Evolutionary conservation across 306 rosid genomes (phyloP).

Genomic region (Abrus precatorius): DNA sequence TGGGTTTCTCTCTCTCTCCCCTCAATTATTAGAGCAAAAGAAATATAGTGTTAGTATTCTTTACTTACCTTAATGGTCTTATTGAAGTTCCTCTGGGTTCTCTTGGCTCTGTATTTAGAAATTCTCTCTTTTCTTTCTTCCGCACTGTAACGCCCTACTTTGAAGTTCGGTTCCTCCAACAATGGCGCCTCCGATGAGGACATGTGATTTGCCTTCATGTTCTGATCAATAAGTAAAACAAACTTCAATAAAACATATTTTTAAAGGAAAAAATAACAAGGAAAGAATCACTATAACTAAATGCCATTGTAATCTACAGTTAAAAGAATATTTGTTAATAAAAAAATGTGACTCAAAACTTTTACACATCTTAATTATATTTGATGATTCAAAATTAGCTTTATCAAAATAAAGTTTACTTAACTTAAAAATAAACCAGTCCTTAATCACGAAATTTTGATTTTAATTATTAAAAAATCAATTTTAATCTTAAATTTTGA

Average conservation of each 20-base stretch:
- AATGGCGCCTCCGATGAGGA: constrained; percentile 56
- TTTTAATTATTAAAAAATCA: too few species aligned
- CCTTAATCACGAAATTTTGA: too few species aligned
- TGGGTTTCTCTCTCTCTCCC: background rate
- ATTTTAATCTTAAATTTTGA: too few species aligned
- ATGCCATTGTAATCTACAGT: too few species aligned
- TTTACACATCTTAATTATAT: too few species aligned
- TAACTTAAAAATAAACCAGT: too few species aligned
- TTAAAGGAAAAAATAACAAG: background rate
- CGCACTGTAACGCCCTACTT: constrained; percentile 81
- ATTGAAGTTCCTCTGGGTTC: constrained; percentile 92
- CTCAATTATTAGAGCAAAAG: background rate
- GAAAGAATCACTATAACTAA: too few species aligned
- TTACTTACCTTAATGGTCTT: constrained; percentile 84
- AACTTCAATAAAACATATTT: background rate
- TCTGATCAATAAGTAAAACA: constrained; percentile 49
- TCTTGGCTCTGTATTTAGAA: constrained; percentile 91
- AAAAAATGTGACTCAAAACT: too few species aligned
- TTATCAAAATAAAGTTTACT: too few species aligned
- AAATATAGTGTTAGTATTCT: background rate
- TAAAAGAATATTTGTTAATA: too few species aligned
- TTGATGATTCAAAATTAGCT: too few species aligned
- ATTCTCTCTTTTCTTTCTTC: constrained; percentile 91
- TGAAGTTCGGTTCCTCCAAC: constrained; percentile 69
- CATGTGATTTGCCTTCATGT: constrained; percentile 48